A percentile compares a stretch with the other conserved stretches of the same genome.
Evolutionary conservation across 768 basidiomycete genomes (phyloP).

Genomic region (Boletellus ananas): DNA sequence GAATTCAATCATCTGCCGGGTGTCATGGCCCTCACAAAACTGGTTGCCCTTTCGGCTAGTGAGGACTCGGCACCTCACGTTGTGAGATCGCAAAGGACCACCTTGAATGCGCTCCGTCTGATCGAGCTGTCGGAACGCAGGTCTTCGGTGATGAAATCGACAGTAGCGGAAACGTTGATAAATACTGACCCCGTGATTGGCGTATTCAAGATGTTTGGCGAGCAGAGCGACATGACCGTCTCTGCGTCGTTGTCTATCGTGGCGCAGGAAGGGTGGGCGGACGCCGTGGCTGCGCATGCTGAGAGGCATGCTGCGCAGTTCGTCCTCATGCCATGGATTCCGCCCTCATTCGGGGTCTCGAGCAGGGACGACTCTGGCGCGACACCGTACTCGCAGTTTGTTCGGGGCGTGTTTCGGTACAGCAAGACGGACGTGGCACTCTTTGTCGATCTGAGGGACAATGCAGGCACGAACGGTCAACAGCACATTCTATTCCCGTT

Average conservation of each 20-base stretch:
- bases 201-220: constrained; percentile 74
- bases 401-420: constrained; percentile 75
- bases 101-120: constrained; percentile 76
- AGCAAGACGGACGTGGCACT: constrained; percentile 76
- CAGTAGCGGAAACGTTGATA: constrained; percentile 67
- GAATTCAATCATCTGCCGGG: constrained; percentile 85
- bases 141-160: constrained; percentile 80
- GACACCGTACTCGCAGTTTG: constrained; percentile 73
- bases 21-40: constrained; percentile 85
- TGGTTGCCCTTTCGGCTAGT: constrained; percentile 49
- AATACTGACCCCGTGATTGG: constrained; percentile 68
- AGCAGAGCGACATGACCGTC: constrained; percentile 63
- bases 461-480: constrained; percentile 23
- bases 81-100: not conserved
- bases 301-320: constrained; percentile 58
- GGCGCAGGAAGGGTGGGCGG: constrained; percentile 66
- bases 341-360: constrained; percentile 51
- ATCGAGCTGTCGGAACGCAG: constrained; percentile 88
- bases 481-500: constrained; percentile 83
- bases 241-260: constrained; percentile 73
- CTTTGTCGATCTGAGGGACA: constrained; percentile 69
- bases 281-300: constrained; percentile 60
- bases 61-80: constrained; percentile 3
- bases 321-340: constrained; percentile 80
- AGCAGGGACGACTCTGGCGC: constrained; percentile 48